Percentiles rank a stretch among this genome's conserved stretches.
Conservation (phyloP, 345 rosid species). For the Syzygium oleosum region DNA sequence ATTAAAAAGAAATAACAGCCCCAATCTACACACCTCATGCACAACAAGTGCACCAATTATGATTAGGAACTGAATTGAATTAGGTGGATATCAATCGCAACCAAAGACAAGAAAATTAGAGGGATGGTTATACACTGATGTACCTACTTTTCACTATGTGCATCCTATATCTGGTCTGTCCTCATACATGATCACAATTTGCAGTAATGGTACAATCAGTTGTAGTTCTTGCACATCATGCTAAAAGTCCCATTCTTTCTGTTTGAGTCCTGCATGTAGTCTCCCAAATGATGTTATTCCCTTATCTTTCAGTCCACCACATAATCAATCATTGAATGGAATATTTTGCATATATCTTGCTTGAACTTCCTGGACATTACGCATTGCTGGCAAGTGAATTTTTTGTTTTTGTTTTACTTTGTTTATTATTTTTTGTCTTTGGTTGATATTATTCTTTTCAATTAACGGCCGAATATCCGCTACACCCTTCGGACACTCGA, state of each 20-base stretch:
- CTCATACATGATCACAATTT: background rate
- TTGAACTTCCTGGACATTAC: background rate
- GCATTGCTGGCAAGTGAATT: background rate
- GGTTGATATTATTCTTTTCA: background rate
- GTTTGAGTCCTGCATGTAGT: background rate
- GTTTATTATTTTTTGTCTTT: too few species aligned
- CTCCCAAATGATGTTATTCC: background rate
- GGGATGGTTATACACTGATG: fast-evolving
- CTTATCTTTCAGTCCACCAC: background rate
- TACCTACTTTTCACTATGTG: background rate
- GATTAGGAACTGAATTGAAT: background rate
- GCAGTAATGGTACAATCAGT: background rate
- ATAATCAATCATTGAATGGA: too few species aligned
- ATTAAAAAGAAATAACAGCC: fast-evolving
- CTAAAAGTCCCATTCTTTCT: background rate
- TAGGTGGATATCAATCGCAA: background rate
- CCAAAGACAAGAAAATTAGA: fast-evolving
- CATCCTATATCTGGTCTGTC: background rate
- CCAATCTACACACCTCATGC: background rate
- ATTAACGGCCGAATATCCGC: background rate
- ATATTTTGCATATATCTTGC: background rate
- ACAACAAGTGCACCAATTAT: background rate
- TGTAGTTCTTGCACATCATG: background rate
- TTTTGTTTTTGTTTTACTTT: background rate
- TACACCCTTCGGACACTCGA: fast-evolving